Conservation (phyloP, 164 flowering plant species). For the Vitis labrusca region DNA sequence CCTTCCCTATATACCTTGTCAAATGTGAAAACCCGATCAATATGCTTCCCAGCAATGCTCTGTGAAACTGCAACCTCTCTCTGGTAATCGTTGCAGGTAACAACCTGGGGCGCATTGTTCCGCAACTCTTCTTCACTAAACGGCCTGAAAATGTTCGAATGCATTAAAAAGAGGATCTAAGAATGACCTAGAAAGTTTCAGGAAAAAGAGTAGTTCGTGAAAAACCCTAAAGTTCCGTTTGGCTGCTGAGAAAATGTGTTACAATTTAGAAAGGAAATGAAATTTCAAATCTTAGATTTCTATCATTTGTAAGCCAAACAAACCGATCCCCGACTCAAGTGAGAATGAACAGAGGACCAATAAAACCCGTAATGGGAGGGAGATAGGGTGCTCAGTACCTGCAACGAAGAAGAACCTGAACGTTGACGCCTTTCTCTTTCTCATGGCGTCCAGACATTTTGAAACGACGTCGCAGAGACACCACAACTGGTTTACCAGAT, state of each 20-base stretch:
- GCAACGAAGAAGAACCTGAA: constrained; percentile 97
- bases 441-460: constrained; percentile 74
- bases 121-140: constrained; percentile 91
- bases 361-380: constrained; percentile 7
- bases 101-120: constrained; percentile 91
- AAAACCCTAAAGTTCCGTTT: neutral
- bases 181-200: no score
- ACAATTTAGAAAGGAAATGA: no score
- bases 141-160: constrained; percentile 51
- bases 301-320: neutral
- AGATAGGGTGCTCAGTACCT: constrained; percentile 40
- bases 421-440: constrained; percentile 91
- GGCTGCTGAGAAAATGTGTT: no score
- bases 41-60: constrained; percentile 89
- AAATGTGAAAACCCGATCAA: constrained; percentile 86
- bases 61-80: constrained; percentile 91
- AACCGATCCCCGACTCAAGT: constrained; percentile 2
- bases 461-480: constrained; percentile 4
- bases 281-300: no score
- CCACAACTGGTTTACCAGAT: constrained; percentile 6
- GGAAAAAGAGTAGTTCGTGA: no score
- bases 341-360: neutral
- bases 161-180: no score
- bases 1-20: constrained; percentile 63
- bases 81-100: constrained; percentile 79